Conservation (phyloP, 768 basidiomycete genomes). For the Termitomyces sp. region DNA sequence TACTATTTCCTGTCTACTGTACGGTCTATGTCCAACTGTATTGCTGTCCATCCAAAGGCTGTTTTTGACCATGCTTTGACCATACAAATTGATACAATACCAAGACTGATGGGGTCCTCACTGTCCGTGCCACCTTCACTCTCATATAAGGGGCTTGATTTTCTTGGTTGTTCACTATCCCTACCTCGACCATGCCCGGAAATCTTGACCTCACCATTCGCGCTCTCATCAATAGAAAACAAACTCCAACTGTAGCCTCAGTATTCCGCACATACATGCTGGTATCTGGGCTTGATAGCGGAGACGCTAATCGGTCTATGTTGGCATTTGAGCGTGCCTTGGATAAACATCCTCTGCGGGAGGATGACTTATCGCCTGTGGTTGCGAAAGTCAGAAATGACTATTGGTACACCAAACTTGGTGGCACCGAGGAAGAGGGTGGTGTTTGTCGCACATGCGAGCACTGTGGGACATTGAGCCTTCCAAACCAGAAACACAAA, state of each 20-base stretch:
- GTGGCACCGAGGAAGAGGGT: slow-evolving; percentile 9
- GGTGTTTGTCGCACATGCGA: slow-evolving; percentile 14
- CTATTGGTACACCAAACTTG: slow-evolving; percentile 18
- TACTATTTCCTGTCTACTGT: neutral
- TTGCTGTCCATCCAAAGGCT: neutral
- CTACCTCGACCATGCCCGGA: slow-evolving; percentile 9
- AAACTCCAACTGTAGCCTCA: slow-evolving; percentile 12
- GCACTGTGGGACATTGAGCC: slow-evolving; percentile 9
- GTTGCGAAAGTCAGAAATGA: slow-evolving; percentile 15
- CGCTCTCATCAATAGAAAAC: slow-evolving; percentile 5
- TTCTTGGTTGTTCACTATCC: neutral
- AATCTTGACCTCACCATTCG: slow-evolving; percentile 16
- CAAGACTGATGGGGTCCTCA: slow-evolving; percentile 13
- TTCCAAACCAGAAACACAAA: neutral
- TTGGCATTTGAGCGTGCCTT: slow-evolving; percentile 16
- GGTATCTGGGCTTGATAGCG: slow-evolving; percentile 12
- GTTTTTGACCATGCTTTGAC: neutral
- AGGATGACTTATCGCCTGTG: slow-evolving; percentile 7
- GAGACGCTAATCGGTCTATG: slow-evolving; percentile 6
- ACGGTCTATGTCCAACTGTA: neutral
- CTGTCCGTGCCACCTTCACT: neutral
- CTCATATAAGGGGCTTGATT: neutral
- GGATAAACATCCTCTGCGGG: slow-evolving; percentile 15
- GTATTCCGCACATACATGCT: slow-evolving; percentile 14
- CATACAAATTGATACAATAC: no score